These are phyloP conservation scores for Bassia scoparia DNA, from an alignment of 148 eudicot species.

Conservation along the genomic window DNA sequence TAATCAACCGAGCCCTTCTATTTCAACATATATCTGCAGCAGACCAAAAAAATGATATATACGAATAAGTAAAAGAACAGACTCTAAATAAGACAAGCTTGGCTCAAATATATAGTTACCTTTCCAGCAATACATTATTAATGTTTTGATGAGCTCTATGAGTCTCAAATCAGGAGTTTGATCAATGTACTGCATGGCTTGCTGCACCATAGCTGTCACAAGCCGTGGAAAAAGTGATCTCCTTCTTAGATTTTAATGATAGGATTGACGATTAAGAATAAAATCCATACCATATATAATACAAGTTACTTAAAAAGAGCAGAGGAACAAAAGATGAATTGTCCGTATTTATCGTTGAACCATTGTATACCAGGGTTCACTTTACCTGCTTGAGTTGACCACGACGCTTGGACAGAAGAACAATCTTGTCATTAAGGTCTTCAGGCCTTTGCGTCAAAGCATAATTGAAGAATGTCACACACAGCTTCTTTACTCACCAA, in stretches of 20 bases:
- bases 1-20: conserved; percentile 77
- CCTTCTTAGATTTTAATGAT: conserved; percentile 1
- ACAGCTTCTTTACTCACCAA: conserved; percentile 67
- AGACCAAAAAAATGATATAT: background rate
- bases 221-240: conserved; percentile 41
- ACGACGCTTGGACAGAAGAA: conserved; percentile 80
- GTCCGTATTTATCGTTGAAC: background rate
- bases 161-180: conserved; percentile 88
- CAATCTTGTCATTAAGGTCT: conserved; percentile 83
- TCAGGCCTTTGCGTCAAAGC: conserved; percentile 77
- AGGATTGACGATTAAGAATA: background rate
- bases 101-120: conserved; percentile 35
- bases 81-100: conserved; percentile 6
- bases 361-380: background rate
- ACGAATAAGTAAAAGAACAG: background rate
- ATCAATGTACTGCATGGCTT: conserved; percentile 85
- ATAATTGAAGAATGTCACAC: conserved; percentile 63
- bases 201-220: conserved; percentile 92
- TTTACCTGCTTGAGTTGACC: conserved; percentile 88
- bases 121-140: conserved; percentile 88
- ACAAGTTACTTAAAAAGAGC: background rate
- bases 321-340: background rate
- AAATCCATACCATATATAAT: background rate
- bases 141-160: conserved; percentile 87
- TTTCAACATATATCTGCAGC: conserved; percentile 84